phyloP scores from a whole-genome alignment of 805 yeast genomes.

The Teunomyces tritomae region DNA sequence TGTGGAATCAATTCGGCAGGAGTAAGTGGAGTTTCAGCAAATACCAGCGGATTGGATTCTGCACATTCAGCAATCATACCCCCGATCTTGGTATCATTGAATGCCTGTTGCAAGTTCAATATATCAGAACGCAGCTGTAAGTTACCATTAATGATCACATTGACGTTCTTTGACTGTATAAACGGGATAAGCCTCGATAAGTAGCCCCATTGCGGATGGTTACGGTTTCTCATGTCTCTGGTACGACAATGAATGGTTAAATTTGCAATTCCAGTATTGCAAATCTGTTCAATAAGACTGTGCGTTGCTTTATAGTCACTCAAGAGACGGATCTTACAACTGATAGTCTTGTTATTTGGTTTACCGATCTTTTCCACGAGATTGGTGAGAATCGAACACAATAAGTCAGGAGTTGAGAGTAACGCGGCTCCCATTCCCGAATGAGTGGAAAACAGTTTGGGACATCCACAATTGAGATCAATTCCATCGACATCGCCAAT shows the following conservation, averaged over 20 bases:
- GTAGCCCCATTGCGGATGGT: conserved; percentile 72
- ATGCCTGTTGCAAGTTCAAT: conserved; percentile 45
- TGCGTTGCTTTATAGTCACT: conserved; percentile 60
- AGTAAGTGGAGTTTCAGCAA: conserved; percentile 42
- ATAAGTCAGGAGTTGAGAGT: conserved; percentile 72
- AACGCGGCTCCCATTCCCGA: conserved; percentile 98
- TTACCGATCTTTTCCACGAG: conserved; percentile 79
- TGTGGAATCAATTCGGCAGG: conserved; percentile 59
- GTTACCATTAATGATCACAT: conserved; percentile 82
- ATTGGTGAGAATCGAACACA: conserved; percentile 63
- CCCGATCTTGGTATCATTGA: conserved; percentile 60
- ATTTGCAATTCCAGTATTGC: conserved; percentile 77
- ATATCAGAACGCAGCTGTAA: conserved; percentile 56
- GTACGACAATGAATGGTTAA: conserved; percentile 93
- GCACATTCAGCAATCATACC: conserved; percentile 94
- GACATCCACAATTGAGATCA: conserved; percentile 95
- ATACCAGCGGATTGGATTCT: conserved; percentile 81
- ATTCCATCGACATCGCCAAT: conserved; percentile 88
- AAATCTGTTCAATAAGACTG: conserved; percentile 48
- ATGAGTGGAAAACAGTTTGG: conserved; percentile 91
- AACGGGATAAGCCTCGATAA: conserved; percentile 58
- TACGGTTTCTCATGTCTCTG: conserved; percentile 82
- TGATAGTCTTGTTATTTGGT: conserved; percentile 74
- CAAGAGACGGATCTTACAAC: conserved; percentile 84
- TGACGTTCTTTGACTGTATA: conserved; percentile 60